These are phyloP conservation scores for Mycena venus DNA, from an alignment of 768 basidiomycete species.

Conservation along the genomic window DNA sequence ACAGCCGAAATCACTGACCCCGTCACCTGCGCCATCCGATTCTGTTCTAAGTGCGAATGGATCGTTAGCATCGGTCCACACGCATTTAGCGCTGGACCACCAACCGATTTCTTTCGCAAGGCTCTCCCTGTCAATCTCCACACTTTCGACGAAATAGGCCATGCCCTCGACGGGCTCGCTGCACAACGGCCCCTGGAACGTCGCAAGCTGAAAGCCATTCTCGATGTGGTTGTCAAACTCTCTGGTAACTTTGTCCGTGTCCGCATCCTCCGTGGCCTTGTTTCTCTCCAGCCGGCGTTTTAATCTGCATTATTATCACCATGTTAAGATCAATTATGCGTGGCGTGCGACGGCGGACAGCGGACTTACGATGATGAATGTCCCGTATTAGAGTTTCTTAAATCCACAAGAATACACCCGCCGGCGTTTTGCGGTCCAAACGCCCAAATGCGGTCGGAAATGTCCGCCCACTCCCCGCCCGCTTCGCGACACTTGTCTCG, in stretches of 20 bases:
- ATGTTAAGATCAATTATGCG: background rate
- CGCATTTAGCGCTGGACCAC: constrained; percentile 48
- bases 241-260: constrained; percentile 51
- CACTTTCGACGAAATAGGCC: constrained; percentile 88
- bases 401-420: constrained; percentile 88
- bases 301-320: constrained; percentile 57
- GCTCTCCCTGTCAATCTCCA: constrained; percentile 71
- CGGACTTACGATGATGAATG: constrained; percentile 73
- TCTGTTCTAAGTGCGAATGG: constrained; percentile 68
- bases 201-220: constrained; percentile 95
- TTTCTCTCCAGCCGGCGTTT: constrained; percentile 62
- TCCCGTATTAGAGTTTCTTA: constrained; percentile 58
- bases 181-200: constrained; percentile 94
- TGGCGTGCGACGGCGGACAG: constrained; percentile 10
- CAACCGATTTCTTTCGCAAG: constrained; percentile 77
- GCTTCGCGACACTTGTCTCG: constrained; percentile 72
- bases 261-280: constrained; percentile 45
- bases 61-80: constrained; percentile 29
- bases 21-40: constrained; percentile 84
- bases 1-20: constrained; percentile 93
- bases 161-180: constrained; percentile 95
- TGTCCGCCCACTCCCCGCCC: constrained; percentile 88
- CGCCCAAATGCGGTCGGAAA: constrained; percentile 84
- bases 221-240: constrained; percentile 89
- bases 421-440: constrained; percentile 93